Base-by-base conservation (phyloP, 805 yeast genomes). In the Jamesozyma spencerorum region DNA sequence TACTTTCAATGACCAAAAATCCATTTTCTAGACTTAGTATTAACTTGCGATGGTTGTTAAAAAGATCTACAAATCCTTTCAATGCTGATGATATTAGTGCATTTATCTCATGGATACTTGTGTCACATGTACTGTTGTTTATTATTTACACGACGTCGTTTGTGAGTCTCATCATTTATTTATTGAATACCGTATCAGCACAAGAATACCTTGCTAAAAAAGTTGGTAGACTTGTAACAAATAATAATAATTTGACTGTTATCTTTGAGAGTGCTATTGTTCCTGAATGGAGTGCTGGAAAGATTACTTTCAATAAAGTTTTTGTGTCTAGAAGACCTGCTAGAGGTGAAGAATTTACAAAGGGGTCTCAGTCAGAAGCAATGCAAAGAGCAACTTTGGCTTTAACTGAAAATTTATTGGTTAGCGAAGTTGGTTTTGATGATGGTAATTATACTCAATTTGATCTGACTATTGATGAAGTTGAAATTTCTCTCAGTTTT, bases 401-500 rank as follows among this genome's bases (percentile, higher is more conserved):
- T 1, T 40, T 61, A 7, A 53, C 56, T 28, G 63, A 57, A 14
- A 47, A 54, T 29, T 38, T 53, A 6, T 42, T 60, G 11, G 50
- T 61, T 4, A 55, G 53, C 20, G 69, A 63, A 13, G 71, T 64
- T 20, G 64, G 64, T 17, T 68, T 65, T 41, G 95, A 83, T 51
- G 95, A 87, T 57, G 97, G 97, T 1, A 92, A 92, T 62, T 92
- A 88, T 62, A 90, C 98, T 0, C 98, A 92, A 58, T 92, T 81
- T 58, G 98, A 92, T 60, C 60, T 92, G 31, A 85, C 94, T 0
- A 82, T 92, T 13, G 95, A 90, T 44, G 83, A 82, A 49, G 80
- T 88, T 11, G 79, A 81, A 39, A 74, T 92, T 0, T 79, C 94
- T 1, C 64, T 92, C 14, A 83, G 94, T 11, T 76, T 92, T 49